Conservation (phyloP, 352 stramenopile genomes). For the Phytophthora quininea region DNA sequence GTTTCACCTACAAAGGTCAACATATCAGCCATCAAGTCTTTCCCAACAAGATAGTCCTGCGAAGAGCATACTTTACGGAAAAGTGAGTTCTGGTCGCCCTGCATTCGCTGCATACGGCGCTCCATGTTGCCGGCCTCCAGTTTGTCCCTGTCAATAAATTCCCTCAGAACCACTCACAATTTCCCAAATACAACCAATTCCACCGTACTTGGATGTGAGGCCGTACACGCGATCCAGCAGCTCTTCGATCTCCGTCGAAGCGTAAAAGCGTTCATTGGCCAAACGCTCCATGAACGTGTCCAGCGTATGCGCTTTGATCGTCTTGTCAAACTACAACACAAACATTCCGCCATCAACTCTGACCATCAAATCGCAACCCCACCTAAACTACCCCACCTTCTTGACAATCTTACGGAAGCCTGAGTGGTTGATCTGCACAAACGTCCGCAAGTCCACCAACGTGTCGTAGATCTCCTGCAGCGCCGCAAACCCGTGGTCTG, state of each 20-base stretch:
- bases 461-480: conserved; percentile 92
- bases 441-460: conserved; percentile 88
- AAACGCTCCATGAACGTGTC: conserved; percentile 85
- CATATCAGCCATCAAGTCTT: conserved; percentile 36
- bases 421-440: conserved; percentile 92
- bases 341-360: neutral
- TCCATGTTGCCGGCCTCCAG: conserved; percentile 90
- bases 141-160: conserved; percentile 62
- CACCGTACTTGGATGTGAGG: conserved; percentile 76
- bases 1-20: conserved; percentile 63
- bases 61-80: conserved; percentile 62
- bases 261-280: conserved; percentile 79
- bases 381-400: conserved; percentile 53
- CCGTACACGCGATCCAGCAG: conserved; percentile 81
- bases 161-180: conserved; percentile 8
- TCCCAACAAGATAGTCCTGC: conserved; percentile 82
- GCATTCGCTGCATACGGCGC: conserved; percentile 77
- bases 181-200: conserved; percentile 6
- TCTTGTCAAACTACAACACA: conserved; percentile 89
- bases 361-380: neutral
- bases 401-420: conserved; percentile 95
- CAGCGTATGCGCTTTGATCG: conserved; percentile 69
- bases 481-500: conserved; percentile 77
- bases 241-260: conserved; percentile 75
- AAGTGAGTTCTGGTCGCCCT: conserved; percentile 84